These are phyloP conservation scores for Ophiocordyceps polyrhachis-furcata DNA, from an alignment of 2,329 filamentous ascomycete species.

Conservation along the genomic window DNA sequence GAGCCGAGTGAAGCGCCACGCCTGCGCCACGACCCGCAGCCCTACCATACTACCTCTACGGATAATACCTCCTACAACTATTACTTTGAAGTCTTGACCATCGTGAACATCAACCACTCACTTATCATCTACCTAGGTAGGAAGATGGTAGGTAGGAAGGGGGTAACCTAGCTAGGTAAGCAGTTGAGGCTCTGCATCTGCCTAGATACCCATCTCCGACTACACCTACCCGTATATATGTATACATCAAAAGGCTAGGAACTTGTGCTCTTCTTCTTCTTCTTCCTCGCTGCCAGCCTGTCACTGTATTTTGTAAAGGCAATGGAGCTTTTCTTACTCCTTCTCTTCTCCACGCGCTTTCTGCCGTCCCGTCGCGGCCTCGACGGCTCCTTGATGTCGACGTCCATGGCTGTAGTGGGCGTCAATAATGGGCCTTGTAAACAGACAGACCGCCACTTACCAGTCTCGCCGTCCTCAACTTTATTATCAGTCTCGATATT, in stretches of 20 bases:
- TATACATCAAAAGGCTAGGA: background rate
- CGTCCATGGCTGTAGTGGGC: constrained; percentile 30
- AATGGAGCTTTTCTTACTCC: constrained; percentile 34
- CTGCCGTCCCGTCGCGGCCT: constrained; percentile 21
- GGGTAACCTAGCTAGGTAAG: too few species aligned
- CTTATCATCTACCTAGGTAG: too few species aligned
- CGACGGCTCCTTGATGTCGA: constrained; percentile 29
- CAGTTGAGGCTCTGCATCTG: too few species aligned
- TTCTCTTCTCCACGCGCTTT: constrained; percentile 38
- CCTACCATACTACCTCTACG: too few species aligned
- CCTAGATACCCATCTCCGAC: too few species aligned
- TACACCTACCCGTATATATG: too few species aligned
- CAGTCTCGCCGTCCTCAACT: constrained; percentile 13
- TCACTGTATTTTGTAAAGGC: constrained; percentile 42
- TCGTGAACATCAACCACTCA: too few species aligned
- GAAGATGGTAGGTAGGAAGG: too few species aligned
- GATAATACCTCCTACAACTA: too few species aligned
- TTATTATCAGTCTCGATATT: constrained; percentile 7
- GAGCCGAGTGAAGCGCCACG: too few species aligned
- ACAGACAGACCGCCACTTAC: constrained; percentile 6
- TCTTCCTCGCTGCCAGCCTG: constrained; percentile 26
- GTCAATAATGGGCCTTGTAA: background rate
- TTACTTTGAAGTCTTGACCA: too few species aligned
- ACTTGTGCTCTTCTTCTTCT: constrained; percentile 6
- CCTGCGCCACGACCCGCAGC: too few species aligned